phyloP scores from a whole-genome alignment of 2,329 filamentous ascomycete species.

The Cercospora berteroae region DNA sequence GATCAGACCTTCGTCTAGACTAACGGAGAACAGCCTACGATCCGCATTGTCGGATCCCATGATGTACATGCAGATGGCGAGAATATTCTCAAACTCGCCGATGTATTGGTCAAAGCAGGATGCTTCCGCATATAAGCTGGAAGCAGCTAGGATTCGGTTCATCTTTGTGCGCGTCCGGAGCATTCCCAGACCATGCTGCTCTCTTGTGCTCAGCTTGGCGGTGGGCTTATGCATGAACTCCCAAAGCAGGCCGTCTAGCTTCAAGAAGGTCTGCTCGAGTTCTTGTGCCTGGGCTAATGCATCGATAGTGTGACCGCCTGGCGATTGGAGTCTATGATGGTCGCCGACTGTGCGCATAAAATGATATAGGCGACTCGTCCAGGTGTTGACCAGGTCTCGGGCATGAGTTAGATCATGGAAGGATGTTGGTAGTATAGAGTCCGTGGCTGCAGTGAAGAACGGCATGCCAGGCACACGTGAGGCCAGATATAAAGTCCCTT shows the following conservation, averaged over 20 bases:
- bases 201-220: constrained; percentile 28
- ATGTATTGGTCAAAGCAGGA: constrained; percentile 31
- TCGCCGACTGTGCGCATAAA: constrained; percentile 34
- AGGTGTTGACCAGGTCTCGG: constrained; percentile 32
- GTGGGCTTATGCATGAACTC: constrained; percentile 35
- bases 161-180: constrained; percentile 33
- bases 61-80: constrained; percentile 33
- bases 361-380: constrained; percentile 33
- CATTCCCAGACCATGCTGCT: constrained; percentile 35
- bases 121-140: constrained; percentile 31
- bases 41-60: constrained; percentile 33
- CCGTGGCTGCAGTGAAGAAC: constrained; percentile 30
- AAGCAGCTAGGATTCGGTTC: constrained; percentile 32
- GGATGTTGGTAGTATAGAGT: constrained; percentile 28
- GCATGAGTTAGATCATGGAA: constrained; percentile 34
- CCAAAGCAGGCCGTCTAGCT: constrained; percentile 31
- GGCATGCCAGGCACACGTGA: constrained; percentile 33
- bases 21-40: constrained; percentile 31
- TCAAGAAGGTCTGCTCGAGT: constrained; percentile 28
- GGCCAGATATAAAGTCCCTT: constrained; percentile 32
- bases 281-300: constrained; percentile 30
- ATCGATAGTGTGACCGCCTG: constrained; percentile 33
- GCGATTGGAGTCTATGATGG: constrained; percentile 27
- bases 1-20: constrained; percentile 35
- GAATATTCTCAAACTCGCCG: constrained; percentile 34